Evolutionary conservation across 495 filamentous ascomycete genomes (phyloP).

Genomic region (Sphaerosporella brunnea): DNA sequence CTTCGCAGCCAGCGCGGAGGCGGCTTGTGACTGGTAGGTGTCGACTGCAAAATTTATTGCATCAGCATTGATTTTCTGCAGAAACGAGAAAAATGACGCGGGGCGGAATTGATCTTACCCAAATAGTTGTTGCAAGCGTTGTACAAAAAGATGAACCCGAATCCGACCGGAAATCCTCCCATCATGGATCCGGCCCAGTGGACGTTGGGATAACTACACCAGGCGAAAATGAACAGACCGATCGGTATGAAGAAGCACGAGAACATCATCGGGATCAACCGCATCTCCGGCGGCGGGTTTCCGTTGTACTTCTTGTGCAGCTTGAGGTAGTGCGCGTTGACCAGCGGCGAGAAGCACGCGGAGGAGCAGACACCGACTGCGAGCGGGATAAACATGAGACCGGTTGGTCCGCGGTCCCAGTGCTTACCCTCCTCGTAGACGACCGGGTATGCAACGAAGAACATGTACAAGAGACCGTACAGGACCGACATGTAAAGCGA

Average conservation of each 20-base stretch:
- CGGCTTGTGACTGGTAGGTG: conserved; percentile 71
- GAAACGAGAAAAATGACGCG: not conserved
- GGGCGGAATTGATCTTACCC: conserved; percentile 24
- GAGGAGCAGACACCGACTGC: conserved; percentile 49
- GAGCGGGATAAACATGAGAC: conserved; percentile 66
- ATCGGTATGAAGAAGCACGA: conserved; percentile 65
- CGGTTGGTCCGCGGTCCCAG: conserved; percentile 50
- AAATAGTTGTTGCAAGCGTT: conserved; percentile 71
- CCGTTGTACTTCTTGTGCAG: conserved; percentile 41
- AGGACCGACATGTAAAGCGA: conserved; percentile 62
- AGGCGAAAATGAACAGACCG: conserved; percentile 70
- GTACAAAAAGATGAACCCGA: conserved; percentile 75
- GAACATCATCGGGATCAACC: conserved; percentile 71
- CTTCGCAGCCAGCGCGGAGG: conserved; percentile 68
- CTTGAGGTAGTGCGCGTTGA: conserved; percentile 62
- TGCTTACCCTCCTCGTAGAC: conserved; percentile 60
- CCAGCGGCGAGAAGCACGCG: conserved; percentile 46
- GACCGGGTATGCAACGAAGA: conserved; percentile 60
- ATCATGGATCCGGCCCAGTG: conserved; percentile 55
- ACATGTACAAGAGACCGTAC: conserved; percentile 68
- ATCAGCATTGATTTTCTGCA: too few species aligned
- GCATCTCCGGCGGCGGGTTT: conserved; percentile 53
- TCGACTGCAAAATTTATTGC: conserved; percentile 37
- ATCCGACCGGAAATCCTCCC: conserved; percentile 60
- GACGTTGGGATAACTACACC: conserved; percentile 50